Conservation (phyloP, 371 early-diverging fungal species). For the Nematocida parisii region DNA sequence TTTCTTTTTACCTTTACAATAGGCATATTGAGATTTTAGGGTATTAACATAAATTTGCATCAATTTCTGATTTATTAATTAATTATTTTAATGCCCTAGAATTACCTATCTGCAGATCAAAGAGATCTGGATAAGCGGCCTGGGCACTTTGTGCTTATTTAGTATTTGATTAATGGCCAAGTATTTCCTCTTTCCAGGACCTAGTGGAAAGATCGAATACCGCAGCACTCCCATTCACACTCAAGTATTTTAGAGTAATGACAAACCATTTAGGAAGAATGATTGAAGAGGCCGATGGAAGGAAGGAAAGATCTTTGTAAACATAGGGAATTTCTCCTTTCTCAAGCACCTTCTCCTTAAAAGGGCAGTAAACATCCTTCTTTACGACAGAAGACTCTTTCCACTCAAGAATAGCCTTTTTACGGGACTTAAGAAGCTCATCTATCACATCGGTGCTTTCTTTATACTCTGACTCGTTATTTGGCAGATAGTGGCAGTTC, state of each 20-base stretch:
- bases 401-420: slow-evolving; percentile 45
- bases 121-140: too few relatives aligned
- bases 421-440: slow-evolving; percentile 11
- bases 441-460: slow-evolving; percentile 13
- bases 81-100: too few relatives aligned
- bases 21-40: too few relatives aligned
- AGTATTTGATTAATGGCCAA: too few relatives aligned
- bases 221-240: slow-evolving; percentile 21
- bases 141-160: too few relatives aligned
- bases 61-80: too few relatives aligned
- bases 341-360: background rate
- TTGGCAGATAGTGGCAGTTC: slow-evolving; percentile 55
- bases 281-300: slow-evolving; percentile 15
- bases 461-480: slow-evolving; percentile 31
- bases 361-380: slow-evolving; percentile 12
- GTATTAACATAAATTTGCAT: too few relatives aligned
- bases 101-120: too few relatives aligned
- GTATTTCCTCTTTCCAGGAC: too few relatives aligned
- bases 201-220: background rate
- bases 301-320: slow-evolving; percentile 57
- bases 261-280: slow-evolving; percentile 54
- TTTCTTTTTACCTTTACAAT: too few relatives aligned
- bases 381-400: slow-evolving; percentile 39
- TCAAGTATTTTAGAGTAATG: slow-evolving; percentile 28
- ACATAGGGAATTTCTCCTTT: slow-evolving; percentile 17